Evolutionary conservation across 1,284 basidiomycete genomes (phyloP).

Genomic region (Neonothopanus nambi): DNA sequence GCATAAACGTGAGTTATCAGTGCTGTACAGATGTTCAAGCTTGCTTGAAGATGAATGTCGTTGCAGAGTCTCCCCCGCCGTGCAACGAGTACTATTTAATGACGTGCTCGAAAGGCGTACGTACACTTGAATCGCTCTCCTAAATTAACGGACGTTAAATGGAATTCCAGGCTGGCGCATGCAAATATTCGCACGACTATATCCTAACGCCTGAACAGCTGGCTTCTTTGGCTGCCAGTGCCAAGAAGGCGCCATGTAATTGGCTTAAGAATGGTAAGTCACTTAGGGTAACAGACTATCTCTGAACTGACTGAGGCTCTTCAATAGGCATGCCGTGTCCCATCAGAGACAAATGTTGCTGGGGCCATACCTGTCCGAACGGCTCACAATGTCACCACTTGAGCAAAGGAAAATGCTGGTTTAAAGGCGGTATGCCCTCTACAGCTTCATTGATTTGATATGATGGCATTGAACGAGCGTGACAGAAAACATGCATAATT

Average conservation of each 20-base stretch:
- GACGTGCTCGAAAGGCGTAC: slow-evolving; percentile 75
- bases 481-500: slow-evolving; percentile 38
- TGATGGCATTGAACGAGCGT: not conserved
- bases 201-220: slow-evolving; percentile 67
- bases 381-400: slow-evolving; percentile 68
- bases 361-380: slow-evolving; percentile 80
- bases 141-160: slow-evolving; percentile 13
- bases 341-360: slow-evolving; percentile 70
- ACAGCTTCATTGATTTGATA: not conserved
- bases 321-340: slow-evolving; percentile 67
- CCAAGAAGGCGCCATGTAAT: slow-evolving; percentile 80
- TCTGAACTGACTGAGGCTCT: slow-evolving; percentile 6
- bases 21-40: too few relatives aligned
- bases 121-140: slow-evolving; percentile 21
- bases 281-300: not conserved
- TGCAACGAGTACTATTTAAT: slow-evolving; percentile 82
- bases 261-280: slow-evolving; percentile 72
- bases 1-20: slow-evolving; percentile 45
- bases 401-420: slow-evolving; percentile 78
- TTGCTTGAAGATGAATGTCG: too few relatives aligned
- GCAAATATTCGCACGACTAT: slow-evolving; percentile 83
- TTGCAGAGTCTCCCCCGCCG: slow-evolving; percentile 67
- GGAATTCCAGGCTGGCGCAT: slow-evolving; percentile 49
- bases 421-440: slow-evolving; percentile 68
- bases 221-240: slow-evolving; percentile 61